Percentiles rank a stretch among this genome's conserved stretches.
Evolutionary conservation across 768 basidiomycete species (phyloP).

Genomic region (Suillus weaverae): DNA sequence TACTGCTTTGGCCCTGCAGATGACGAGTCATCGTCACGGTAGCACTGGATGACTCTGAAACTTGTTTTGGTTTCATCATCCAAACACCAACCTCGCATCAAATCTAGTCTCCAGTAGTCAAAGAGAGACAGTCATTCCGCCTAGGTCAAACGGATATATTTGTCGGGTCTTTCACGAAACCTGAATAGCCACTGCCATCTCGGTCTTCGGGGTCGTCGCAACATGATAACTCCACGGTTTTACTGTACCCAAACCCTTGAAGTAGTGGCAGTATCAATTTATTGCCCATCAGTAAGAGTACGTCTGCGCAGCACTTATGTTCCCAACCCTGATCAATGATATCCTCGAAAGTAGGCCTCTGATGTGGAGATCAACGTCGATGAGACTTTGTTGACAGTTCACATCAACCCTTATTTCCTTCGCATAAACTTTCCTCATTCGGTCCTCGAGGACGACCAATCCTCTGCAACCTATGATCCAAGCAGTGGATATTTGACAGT

Average conservation of each 20-base stretch:
- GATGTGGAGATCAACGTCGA: slow-evolving; percentile 81
- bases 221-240: slow-evolving; percentile 79
- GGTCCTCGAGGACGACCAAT: slow-evolving; percentile 61
- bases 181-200: not conserved
- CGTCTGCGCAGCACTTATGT: slow-evolving; percentile 21
- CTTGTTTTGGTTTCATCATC: not conserved
- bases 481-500: slow-evolving; percentile 75
- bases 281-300: slow-evolving; percentile 75
- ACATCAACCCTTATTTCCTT: slow-evolving; percentile 84
- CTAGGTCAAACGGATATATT: not conserved
- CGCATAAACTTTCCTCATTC: slow-evolving; percentile 73
- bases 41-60: not conserved
- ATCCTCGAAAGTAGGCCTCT: slow-evolving; percentile 56
- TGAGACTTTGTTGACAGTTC: slow-evolving; percentile 64
- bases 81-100: not conserved
- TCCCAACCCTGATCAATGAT: not conserved
- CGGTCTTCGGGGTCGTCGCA: not conserved
- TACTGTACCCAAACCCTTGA: slow-evolving; percentile 62
- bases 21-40: not conserved
- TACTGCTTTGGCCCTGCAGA: not conserved
- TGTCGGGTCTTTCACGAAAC: not conserved
- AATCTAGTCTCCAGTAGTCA: not conserved
- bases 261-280: slow-evolving; percentile 57
- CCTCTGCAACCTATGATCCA: slow-evolving; percentile 75
- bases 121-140: not conserved